A percentile compares a stretch with the other conserved stretches of the same genome.
Evolutionary conservation across 2,329 filamentous ascomycete genomes (phyloP).

Genomic region (Cladophialophora psammophila): DNA sequence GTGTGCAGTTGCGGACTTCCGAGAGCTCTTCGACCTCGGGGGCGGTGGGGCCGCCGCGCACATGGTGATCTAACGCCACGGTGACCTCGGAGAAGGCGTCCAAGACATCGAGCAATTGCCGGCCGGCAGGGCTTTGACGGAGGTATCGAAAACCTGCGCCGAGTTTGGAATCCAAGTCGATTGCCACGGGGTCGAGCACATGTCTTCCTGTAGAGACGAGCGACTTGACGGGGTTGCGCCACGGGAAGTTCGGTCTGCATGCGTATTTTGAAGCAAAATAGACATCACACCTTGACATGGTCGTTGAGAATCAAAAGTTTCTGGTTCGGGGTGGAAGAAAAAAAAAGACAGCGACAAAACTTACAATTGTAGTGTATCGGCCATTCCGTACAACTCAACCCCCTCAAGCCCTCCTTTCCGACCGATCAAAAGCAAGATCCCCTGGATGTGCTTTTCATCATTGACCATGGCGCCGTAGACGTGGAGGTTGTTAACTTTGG

Average conservation of each 20-base stretch:
- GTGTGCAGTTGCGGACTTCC: conserved; percentile 28
- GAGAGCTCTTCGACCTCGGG: conserved; percentile 34
- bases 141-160: conserved; percentile 33
- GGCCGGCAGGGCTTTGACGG: conserved; percentile 15
- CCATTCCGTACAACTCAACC: conserved; percentile 31
- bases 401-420: conserved; percentile 31
- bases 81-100: conserved; percentile 29
- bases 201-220: conserved; percentile 31
- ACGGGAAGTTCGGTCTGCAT: conserved; percentile 23
- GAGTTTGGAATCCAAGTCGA: conserved; percentile 33
- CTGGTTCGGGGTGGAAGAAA: background rate
- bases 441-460: conserved; percentile 31
- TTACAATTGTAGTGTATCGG: conserved; percentile 36
- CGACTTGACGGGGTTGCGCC: conserved; percentile 17
- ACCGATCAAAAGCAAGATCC: conserved; percentile 29
- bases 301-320: background rate
- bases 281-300: conserved; percentile 29
- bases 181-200: conserved; percentile 25
- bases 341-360: background rate
- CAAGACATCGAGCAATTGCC: conserved; percentile 21
- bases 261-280: conserved; percentile 33
- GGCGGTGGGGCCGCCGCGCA: conserved; percentile 27
- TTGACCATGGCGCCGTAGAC: conserved; percentile 35
- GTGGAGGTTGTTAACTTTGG: conserved; percentile 27
- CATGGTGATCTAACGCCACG: conserved; percentile 33